Conservation (phyloP, 345 rosid genomes). For the Microcos paniculata region DNA sequence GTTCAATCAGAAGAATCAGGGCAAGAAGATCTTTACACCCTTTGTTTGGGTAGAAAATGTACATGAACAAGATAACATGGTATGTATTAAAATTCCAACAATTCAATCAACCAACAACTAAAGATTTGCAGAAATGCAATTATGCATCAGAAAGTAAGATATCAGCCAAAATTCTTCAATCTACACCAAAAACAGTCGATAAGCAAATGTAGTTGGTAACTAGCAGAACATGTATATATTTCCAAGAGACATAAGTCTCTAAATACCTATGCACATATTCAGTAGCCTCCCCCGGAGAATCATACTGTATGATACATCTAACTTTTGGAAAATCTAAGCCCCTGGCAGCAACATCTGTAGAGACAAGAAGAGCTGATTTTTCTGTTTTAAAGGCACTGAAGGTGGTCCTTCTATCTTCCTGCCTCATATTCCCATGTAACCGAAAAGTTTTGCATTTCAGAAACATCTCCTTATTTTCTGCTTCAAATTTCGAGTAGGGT, state of each 20-base stretch:
- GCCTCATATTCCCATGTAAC: constrained; percentile 95
- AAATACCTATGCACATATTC: constrained; percentile 94
- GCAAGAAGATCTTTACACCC: neutral
- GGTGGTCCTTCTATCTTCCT: constrained; percentile 76
- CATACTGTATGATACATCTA: constrained; percentile 89
- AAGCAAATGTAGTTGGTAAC: neutral
- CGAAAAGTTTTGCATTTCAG: constrained; percentile 68
- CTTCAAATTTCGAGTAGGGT: constrained; percentile 44
- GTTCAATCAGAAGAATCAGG: neutral
- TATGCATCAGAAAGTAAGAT: neutral
- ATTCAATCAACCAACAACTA: neutral
- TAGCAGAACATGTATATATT: neutral
- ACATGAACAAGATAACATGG: neutral
- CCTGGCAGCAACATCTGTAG: constrained; percentile 90
- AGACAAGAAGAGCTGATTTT: constrained; percentile 76
- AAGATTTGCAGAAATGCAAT: neutral
- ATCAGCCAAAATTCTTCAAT: neutral
- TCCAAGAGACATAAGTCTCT: neutral
- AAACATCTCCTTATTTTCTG: constrained; percentile 46
- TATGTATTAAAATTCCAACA: neutral
- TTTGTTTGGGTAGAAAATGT: neutral
- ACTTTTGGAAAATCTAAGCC: constrained; percentile 96
- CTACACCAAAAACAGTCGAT: neutral
- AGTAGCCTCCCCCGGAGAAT: constrained; percentile 98
- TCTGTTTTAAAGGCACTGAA: constrained; percentile 77